Percentiles rank a stretch among this genome's conserved stretches.
phyloP scores from a whole-genome alignment of 495 filamentous ascomycete species.

The Podospora pseudopauciseta region DNA sequence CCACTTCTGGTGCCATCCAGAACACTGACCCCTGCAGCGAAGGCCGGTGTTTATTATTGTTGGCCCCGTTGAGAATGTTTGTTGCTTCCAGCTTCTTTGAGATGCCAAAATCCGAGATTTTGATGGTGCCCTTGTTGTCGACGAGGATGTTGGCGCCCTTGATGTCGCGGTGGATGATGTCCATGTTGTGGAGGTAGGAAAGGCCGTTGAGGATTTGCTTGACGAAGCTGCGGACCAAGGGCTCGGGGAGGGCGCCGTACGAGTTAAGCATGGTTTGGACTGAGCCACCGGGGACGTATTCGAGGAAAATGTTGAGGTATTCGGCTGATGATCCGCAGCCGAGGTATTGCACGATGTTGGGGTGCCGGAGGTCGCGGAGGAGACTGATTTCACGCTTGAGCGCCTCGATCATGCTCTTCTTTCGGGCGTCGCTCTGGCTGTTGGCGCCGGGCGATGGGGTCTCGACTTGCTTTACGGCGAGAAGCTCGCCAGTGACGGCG shows the following conservation, averaged over 20 bases:
- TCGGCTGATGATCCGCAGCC: constrained; percentile 87
- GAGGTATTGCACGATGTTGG: constrained; percentile 97
- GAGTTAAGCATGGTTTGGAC: constrained; percentile 97
- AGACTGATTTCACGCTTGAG: constrained; percentile 95
- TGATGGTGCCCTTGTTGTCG: constrained; percentile 98
- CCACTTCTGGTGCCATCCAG: constrained; percentile 99
- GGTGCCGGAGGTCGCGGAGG: constrained; percentile 88
- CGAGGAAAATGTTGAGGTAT: constrained; percentile 98
- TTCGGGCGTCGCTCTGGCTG: constrained; percentile 77
- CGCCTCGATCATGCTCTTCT: constrained; percentile 96
- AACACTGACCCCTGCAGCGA: constrained; percentile 97
- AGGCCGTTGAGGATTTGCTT: constrained; percentile 92
- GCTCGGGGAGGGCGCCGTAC: constrained; percentile 91
- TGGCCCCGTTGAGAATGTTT: constrained; percentile 53
- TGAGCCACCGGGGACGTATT: constrained; percentile 96
- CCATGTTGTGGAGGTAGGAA: constrained; percentile 89
- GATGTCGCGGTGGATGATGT: constrained; percentile 98
- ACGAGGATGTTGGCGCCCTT: constrained; percentile 98
- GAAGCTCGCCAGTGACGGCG: constrained; percentile 91
- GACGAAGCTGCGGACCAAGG: constrained; percentile 92
- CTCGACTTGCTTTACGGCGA: constrained; percentile 98
- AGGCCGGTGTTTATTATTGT: constrained; percentile 74
- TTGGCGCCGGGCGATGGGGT: constrained; percentile 76
- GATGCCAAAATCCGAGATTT: constrained; percentile 99
- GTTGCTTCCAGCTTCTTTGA: constrained; percentile 65